Base-by-base conservation (phyloP, 1,284 basidiomycete genomes). In the Ganoderma sp. region DNA sequence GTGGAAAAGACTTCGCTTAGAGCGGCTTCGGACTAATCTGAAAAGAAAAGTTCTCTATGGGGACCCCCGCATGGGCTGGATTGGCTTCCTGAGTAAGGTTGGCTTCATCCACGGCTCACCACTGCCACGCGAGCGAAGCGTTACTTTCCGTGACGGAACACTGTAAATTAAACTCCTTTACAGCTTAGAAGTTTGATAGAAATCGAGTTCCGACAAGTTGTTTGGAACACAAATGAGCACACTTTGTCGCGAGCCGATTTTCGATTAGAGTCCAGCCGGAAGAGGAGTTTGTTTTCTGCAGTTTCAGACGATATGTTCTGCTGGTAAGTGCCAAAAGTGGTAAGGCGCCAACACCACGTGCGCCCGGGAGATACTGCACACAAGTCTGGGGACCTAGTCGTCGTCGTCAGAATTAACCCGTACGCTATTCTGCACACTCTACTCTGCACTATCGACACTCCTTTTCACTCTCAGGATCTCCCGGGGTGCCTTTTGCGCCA, bases 31-130 rank as follows among this genome's bases (percentile, higher is more conserved):
- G 1, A 28, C 25, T 28, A 28, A 1, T 28, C 25, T 28, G 25
- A 28, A 28, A 28, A 28, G 25, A 28, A 28, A 28, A 28, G 25
- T 28, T 28, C 25, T 28, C 2, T 2, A 1, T 28, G 25, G 25
- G 2, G 25, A 28, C 25, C 25, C 25, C 25, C 25, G 25, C 25
- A 28, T 28, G 25, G 25, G 25, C 25, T 28, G 25, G 25, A 28
- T 28, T 1, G 25, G 25, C 25, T 1, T 1, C 25, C 2, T 28
- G 25, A 28, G 25, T 37, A 48, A 34, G 39, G 17, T 43, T 43
- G 42, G 45, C 48, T 50, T n/a, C n/a, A 50, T 50, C n/a, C 48
- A 50, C 22, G 45, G 45, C 45, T 48, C 45, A 48, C 45, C 45
- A 48, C 45, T 48, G 45, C 45, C 45, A 48, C 45, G 45, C n/a